Evolutionary conservation across 805 yeast genomes (phyloP), one percentile per base, ranked within the genome.

Genomic region (Ogataea zsoltii): DNA sequence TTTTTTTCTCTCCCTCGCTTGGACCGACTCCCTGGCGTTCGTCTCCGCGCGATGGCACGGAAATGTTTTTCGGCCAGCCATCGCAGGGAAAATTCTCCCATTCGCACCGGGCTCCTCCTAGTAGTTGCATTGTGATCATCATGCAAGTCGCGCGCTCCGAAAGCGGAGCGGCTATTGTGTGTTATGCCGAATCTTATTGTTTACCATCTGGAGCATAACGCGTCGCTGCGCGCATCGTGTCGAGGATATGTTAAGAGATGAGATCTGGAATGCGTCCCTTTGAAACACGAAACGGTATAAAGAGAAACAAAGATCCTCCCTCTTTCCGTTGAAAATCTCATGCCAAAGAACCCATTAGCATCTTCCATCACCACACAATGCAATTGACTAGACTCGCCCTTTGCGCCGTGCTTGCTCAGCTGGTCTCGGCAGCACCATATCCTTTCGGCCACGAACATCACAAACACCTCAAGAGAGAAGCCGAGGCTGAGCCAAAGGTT

Each of bases 361-460:
- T n/a, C 18, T 25, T 36, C 25, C 7, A 5, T 21, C 25, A 21
- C 14, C 21, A 13, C 19, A 28, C 40, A 5, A 51, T 46, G 51
- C 54, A 53, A 51, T 49, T 54, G 39, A 44, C 57, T 10, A 44
- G 48, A 16, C 11, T 60, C 14, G 50, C 53, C 19, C 49, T 60
- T 34, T 38, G 49, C 33, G 45, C 54, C 17, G 44, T 58, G 33
- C 46, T 61, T 5, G 48, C 59, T 11, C 51, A 54, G 21, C 29
- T 53, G 21, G 60, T 49, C 19, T 18, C 38, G 28, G 60, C 62
- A 18, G 62, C 59, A 23, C 65, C 66, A 16, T 46, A 53, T 12
- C 45, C 51, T 2, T 43, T 44, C 33, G 44, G 41, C 7, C 37
- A 35, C n/a, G 49, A 44, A 37, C 45, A 48, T 31, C 44, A 44